Conservation (phyloP, 192 early-diverging fungal species). For the Funneliformis geosporum region DNA sequence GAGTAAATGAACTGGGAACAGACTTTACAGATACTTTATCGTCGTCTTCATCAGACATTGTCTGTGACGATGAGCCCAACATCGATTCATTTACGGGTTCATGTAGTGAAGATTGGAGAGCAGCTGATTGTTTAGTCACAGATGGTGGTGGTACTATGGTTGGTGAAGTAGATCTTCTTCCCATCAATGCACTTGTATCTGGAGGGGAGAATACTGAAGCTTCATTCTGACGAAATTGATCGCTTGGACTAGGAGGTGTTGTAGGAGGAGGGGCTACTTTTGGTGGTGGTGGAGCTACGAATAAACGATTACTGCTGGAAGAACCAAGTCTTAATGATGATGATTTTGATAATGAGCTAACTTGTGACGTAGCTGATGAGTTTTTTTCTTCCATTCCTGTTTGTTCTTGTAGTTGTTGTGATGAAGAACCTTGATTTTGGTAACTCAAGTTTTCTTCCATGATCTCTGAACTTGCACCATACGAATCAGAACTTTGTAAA, state of each 20-base stretch:
- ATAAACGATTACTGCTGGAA: not conserved
- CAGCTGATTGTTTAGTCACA: not conserved
- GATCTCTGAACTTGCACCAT: not conserved
- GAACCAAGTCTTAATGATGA: not conserved
- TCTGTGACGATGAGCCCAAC: not conserved
- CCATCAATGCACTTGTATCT: not conserved
- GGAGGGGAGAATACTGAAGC: not conserved
- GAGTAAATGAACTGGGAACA: not conserved
- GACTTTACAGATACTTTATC: slow-evolving; percentile 15
- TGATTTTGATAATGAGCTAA: not conserved
- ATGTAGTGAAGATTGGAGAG: not conserved
- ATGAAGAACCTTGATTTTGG: not conserved
- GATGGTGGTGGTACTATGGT: not conserved
- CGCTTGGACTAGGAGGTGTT: not conserved
- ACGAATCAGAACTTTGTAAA: slow-evolving; percentile 14
- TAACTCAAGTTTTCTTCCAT: not conserved
- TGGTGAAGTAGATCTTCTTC: slow-evolving; percentile 11
- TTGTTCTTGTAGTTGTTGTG: not conserved
- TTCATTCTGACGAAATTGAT: not conserved
- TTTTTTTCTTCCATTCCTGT: not conserved
- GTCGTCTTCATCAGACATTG: not conserved
- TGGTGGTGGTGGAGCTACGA: not conserved
- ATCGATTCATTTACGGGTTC: too few relatives aligned
- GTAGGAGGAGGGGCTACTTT: slow-evolving; percentile 1
- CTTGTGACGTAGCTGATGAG: not conserved